Evolutionary conservation across 1,139 yeast species (phyloP).

Genomic region (Saccharomyces hybrid): DNA sequence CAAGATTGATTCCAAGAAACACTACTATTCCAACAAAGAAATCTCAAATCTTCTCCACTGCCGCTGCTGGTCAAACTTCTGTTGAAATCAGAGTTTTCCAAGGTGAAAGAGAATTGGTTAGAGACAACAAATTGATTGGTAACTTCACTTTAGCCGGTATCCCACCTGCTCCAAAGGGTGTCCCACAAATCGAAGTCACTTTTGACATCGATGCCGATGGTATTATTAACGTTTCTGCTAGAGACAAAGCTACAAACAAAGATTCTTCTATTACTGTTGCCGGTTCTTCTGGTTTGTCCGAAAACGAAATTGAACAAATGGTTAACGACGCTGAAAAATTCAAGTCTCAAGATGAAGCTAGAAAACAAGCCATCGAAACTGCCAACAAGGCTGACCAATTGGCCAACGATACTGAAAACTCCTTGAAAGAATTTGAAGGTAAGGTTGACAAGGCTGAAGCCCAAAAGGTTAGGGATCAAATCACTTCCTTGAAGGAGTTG

Average conservation of each 20-base stretch:
- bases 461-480: constrained; percentile 87
- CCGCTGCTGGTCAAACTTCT: constrained; percentile 93
- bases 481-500: constrained; percentile 82
- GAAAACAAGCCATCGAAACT: constrained; percentile 75
- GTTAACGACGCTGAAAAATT: constrained; percentile 89
- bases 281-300: constrained; percentile 90
- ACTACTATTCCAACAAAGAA: constrained; percentile 94
- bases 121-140: constrained; percentile 91
- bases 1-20: constrained; percentile 91
- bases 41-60: constrained; percentile 93
- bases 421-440: constrained; percentile 74
- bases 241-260: constrained; percentile 95
- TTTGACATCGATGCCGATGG: constrained; percentile 94
- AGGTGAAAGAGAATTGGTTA: constrained; percentile 94
- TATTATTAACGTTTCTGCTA: constrained; percentile 85
- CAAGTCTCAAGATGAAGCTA: constrained; percentile 79
- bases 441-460: constrained; percentile 60
- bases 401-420: constrained; percentile 87
- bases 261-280: constrained; percentile 89
- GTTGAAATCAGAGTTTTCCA: constrained; percentile 90
- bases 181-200: constrained; percentile 93
- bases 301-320: constrained; percentile 90
- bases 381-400: constrained; percentile 74
- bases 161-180: constrained; percentile 97
- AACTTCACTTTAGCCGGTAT: constrained; percentile 90